A percentile compares a stretch with the other conserved stretches of the same genome.
phyloP scores from a whole-genome alignment of 495 filamentous ascomycete species.

The Penicillium cosmopolitanum region DNA sequence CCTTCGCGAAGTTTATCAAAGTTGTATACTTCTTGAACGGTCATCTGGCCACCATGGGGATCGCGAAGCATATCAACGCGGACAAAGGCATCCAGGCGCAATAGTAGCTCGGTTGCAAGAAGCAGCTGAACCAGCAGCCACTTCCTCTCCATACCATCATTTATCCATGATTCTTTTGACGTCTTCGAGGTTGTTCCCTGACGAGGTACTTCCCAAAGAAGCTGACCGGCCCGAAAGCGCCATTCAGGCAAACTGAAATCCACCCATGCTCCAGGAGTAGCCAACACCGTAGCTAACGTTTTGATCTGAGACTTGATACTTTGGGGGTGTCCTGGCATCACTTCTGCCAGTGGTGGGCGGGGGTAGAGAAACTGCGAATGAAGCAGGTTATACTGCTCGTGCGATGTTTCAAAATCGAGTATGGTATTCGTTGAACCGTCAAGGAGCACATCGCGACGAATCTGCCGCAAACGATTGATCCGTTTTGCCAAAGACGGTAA shows the following conservation, averaged over 20 bases:
- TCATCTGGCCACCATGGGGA: constrained; percentile 50
- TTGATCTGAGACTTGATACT: constrained; percentile 57
- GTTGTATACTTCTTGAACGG: constrained; percentile 59
- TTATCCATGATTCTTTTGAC: constrained; percentile 38
- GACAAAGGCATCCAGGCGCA: constrained; percentile 74
- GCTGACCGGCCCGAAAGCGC: constrained; percentile 77
- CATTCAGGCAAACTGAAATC: constrained; percentile 81
- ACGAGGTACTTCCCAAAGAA: constrained; percentile 69
- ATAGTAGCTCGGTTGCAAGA: constrained; percentile 74
- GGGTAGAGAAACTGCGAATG: constrained; percentile 52
- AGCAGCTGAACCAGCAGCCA: constrained; percentile 81
- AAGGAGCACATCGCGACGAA: constrained; percentile 42
- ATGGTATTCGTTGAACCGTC: constrained; percentile 38
- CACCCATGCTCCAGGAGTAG: constrained; percentile 63
- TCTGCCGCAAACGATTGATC: constrained; percentile 43
- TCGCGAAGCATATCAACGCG: constrained; percentile 54
- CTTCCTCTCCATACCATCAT: constrained; percentile 61
- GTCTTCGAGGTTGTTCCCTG: constrained; percentile 37
- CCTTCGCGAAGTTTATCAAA: constrained; percentile 67
- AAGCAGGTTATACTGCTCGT: constrained; percentile 48
- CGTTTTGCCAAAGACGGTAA: constrained; percentile 44
- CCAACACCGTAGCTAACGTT: constrained; percentile 49
- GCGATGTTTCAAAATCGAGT: constrained; percentile 45
- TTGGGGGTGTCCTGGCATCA: constrained; percentile 32
- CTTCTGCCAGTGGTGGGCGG: constrained; percentile 25